Conservation (phyloP, 441 rosid genomes). For the Bocquillonia castaneifolia region DNA sequence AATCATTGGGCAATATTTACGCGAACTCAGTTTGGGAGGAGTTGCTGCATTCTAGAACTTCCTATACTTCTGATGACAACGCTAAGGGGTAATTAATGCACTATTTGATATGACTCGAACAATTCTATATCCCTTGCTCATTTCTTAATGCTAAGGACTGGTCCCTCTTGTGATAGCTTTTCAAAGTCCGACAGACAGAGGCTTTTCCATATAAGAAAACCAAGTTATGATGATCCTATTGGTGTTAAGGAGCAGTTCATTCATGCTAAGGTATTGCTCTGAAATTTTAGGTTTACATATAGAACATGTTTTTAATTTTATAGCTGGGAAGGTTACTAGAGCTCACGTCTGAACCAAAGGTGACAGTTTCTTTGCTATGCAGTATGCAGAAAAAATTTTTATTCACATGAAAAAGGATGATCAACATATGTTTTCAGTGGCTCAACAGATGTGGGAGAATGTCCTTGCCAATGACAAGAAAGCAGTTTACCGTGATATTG, state of each 20-base stretch:
- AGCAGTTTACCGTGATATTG: constrained; percentile 73
- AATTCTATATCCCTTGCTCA: background rate
- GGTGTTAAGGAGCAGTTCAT: constrained; percentile 85
- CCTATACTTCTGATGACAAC: constrained; percentile 36
- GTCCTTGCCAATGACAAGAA: constrained; percentile 74
- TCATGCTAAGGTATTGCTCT: constrained; percentile 70
- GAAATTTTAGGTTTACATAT: background rate
- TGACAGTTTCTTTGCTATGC: constrained; percentile 32
- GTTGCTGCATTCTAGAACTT: constrained; percentile 45
- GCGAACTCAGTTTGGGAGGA: constrained; percentile 91
- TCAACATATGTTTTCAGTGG: constrained; percentile 40
- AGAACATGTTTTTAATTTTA: background rate
- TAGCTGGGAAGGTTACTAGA: background rate
- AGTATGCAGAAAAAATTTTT: constrained; percentile 81
- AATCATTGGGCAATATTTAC: constrained; percentile 64
- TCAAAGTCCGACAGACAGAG: constrained; percentile 47
- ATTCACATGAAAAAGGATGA: constrained; percentile 52
- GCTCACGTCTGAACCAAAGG: background rate
- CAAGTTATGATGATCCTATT: constrained; percentile 58
- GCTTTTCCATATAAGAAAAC: constrained; percentile 57
- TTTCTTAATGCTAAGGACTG: constrained; percentile 20
- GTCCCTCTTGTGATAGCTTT: constrained; percentile 38
- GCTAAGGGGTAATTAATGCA: constrained; percentile 46
- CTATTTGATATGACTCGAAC: constrained; percentile 17
- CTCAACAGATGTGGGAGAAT: constrained; percentile 66